Evolutionary conservation across 2,329 filamentous ascomycete species (phyloP).

Genomic region (Albophoma yamanashiensis): DNA sequence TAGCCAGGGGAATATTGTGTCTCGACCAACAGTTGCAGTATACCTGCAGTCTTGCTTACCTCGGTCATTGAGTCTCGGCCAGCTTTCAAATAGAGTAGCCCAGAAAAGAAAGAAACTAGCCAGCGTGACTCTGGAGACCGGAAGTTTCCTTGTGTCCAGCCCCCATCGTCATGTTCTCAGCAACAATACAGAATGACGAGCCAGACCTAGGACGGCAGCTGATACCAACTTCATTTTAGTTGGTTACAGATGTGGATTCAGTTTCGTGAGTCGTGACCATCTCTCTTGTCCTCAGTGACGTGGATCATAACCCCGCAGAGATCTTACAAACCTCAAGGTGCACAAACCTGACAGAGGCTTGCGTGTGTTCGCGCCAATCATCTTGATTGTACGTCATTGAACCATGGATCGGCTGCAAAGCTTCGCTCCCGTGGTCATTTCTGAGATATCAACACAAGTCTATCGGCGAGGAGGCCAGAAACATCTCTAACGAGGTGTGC

Average conservation of each 20-base stretch:
- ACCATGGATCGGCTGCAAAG: no score
- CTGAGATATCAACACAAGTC: no score
- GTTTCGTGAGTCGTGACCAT: background rate
- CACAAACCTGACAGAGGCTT: background rate
- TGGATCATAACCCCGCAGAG: slow-evolving; percentile 3
- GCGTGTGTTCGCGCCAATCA: no score
- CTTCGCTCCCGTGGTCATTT: no score
- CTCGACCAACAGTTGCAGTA: no score
- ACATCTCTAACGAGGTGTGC: no score
- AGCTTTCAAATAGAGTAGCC: background rate
- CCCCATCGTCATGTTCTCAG: background rate
- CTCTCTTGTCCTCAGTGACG: background rate
- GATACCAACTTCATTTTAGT: background rate
- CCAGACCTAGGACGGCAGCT: background rate
- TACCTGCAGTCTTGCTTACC: no score
- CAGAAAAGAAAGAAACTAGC: background rate
- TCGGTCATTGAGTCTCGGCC: no score
- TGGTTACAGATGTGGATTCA: background rate
- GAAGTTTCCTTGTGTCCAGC: background rate
- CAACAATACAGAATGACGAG: background rate
- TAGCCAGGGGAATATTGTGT: no score
- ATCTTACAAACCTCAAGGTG: slow-evolving; percentile 5
- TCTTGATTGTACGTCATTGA: no score
- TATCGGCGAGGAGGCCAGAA: no score
- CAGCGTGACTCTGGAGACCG: background rate